These are phyloP conservation scores for Lodderomyces parapsilosis DNA, from an alignment of 1,139 yeast species.

Conservation along the genomic window DNA sequence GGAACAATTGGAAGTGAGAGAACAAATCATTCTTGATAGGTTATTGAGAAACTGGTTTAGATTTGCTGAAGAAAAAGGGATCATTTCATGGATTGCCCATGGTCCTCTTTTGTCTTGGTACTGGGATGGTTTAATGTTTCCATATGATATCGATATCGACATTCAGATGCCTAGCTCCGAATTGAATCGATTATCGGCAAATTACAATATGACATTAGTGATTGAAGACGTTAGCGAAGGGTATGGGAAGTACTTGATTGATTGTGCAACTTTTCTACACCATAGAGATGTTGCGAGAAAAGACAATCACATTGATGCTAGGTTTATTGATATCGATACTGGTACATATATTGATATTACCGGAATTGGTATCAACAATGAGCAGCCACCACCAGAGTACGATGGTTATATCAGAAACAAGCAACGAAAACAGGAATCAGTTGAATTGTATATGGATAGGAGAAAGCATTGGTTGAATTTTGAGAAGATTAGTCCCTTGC, in stretches of 20 bases:
- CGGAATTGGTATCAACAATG: conserved; percentile 33
- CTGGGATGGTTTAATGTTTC: conserved; percentile 39
- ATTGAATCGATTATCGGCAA: conserved; percentile 26
- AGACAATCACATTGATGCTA: conserved; percentile 37
- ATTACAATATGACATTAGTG: conserved; percentile 38
- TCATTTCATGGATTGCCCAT: conserved; percentile 50
- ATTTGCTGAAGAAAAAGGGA: conserved; percentile 36
- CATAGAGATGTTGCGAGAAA: conserved; percentile 30
- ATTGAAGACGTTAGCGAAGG: conserved; percentile 34
- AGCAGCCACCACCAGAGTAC: conserved; percentile 29
- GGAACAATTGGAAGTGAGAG: conserved; percentile 27
- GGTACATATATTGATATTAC: conserved; percentile 41
- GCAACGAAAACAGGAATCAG: conserved; percentile 19
- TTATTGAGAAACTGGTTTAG: conserved; percentile 34
- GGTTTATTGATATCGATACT: conserved; percentile 37
- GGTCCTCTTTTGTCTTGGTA: conserved; percentile 48
- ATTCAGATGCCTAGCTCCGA: conserved; percentile 39
- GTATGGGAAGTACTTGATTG: conserved; percentile 33
- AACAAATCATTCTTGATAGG: conserved; percentile 30
- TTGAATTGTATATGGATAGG: conserved; percentile 34
- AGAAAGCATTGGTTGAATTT: conserved; percentile 35
- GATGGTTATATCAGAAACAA: conserved; percentile 19
- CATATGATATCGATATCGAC: conserved; percentile 37
- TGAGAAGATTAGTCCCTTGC: conserved; percentile 31
- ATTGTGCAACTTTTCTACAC: conserved; percentile 31